Evolutionary conservation across 2,329 filamentous ascomycete genomes (phyloP), one percentile per base, ranked within the genome.

Genomic region (Fusarium euwallaceae): DNA sequence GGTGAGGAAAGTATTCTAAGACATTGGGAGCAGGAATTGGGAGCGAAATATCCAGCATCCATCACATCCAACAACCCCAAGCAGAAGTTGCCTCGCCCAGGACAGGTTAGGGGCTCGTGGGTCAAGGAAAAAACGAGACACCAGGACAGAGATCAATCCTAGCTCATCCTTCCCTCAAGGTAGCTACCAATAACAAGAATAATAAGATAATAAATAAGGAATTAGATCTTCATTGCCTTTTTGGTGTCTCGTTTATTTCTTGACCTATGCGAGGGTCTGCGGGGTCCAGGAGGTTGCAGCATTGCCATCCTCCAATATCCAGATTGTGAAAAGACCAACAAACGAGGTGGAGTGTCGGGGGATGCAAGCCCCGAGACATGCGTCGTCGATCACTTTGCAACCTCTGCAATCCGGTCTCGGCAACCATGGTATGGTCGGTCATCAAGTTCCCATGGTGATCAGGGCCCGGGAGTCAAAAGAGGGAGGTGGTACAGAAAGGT

Each of bases 21-120:
- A 76, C 74, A 76, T 24, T 64, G 51, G 16, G 48, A 61, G 70
- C 62, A 76, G 76, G 75, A 70, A 76, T 24, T 64, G 55, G 9
- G 48, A 61, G 70, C 62, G 36, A 64, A 67, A 45, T 72, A 45
- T 55, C 14, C 51, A 32, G 45, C 60, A 43, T 32, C 39, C 34
- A 62, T 70, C 66, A 64, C 60, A 59, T 51, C 69, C 55, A 37
- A 43, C 70, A 60, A 36, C 48, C 34, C 45, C 41, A 45, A 60
- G 27, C 32, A 36, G 41, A 53, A 45, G 55, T 22, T 53, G 36
- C 36, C 34, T 32, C 61, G 62, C 66, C 55, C 34, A 55, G 61
- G 58, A 48, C 37, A 37, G 29, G 29, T 32, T 32, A 32, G 61
- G 61, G 66, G 58, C 41, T 43, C 37, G 20, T 37, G 64, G 65